Conservation (phyloP, 768 basidiomycete genomes). For the Lentinula sp. region DNA sequence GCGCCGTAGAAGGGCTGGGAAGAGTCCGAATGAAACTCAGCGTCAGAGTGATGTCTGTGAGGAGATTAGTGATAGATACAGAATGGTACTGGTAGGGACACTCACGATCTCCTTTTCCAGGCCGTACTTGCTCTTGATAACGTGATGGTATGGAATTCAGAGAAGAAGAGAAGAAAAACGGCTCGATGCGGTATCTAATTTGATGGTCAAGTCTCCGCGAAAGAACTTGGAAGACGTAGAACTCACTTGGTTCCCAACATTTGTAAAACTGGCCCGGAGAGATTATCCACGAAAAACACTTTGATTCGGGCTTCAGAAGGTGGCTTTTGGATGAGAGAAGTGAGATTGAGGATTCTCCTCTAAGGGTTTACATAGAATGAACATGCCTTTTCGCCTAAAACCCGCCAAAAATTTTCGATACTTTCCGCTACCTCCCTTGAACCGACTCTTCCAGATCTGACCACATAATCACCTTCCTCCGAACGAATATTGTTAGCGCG, state of each 20-base stretch:
- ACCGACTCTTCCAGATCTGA: slow-evolving; percentile 11
- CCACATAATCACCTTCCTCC: slow-evolving; percentile 6
- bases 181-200: slow-evolving; percentile 32
- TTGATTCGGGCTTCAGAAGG: slow-evolving; percentile 20
- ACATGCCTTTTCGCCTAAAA: slow-evolving; percentile 20
- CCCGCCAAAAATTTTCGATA: slow-evolving; percentile 19
- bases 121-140: slow-evolving; percentile 27
- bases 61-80: background rate
- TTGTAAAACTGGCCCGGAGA: slow-evolving; percentile 23
- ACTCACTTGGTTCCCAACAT: slow-evolving; percentile 31
- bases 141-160: slow-evolving; percentile 36
- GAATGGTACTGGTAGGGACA: background rate
- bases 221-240: background rate
- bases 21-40: slow-evolving; percentile 25
- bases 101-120: slow-evolving; percentile 30
- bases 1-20: background rate
- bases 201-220: background rate
- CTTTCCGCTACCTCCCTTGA: slow-evolving; percentile 10
- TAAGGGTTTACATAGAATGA: background rate
- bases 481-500: slow-evolving; percentile 5
- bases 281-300: slow-evolving; percentile 29
- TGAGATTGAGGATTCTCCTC: background rate
- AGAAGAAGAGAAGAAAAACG: slow-evolving; percentile 39
- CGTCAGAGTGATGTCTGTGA: slow-evolving; percentile 36
- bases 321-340: slow-evolving; percentile 9